A percentile compares a stretch with the other conserved stretches of the same genome.
These are phyloP conservation scores for Annulohypoxylon moriforme DNA, from an alignment of 495 filamentous ascomycete genomes.

Conservation along the genomic window DNA sequence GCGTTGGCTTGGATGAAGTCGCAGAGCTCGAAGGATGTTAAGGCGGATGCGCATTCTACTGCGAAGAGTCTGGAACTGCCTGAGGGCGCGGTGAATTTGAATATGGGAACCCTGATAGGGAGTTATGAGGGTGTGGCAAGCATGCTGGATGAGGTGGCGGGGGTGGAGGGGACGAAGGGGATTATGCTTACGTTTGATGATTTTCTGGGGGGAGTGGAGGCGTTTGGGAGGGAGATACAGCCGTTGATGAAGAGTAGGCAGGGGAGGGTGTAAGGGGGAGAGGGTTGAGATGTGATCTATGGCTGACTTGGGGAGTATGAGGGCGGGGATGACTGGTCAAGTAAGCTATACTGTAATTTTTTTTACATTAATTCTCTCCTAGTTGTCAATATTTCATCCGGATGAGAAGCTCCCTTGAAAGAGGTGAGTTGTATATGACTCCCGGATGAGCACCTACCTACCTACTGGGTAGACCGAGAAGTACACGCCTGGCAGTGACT, in stretches of 20 bases:
- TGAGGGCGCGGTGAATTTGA: conserved; percentile 49
- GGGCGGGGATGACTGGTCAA: background rate
- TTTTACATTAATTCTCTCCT: background rate
- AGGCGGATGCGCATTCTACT: conserved; percentile 47
- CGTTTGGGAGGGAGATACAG: conserved; percentile 49
- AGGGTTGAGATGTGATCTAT: background rate
- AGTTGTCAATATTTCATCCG: background rate
- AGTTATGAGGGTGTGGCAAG: conserved; percentile 46
- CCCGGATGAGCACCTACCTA: background rate
- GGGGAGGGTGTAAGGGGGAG: conserved; percentile 24
- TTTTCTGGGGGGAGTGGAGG: conserved; percentile 46
- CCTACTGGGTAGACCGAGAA: background rate
- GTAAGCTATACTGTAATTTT: background rate
- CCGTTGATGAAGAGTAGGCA: conserved; percentile 45
- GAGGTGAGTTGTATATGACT: background rate
- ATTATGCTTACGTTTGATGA: conserved; percentile 53
- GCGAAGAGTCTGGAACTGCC: conserved; percentile 40
- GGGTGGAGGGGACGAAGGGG: conserved; percentile 48
- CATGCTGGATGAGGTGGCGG: conserved; percentile 49
- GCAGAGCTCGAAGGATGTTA: conserved; percentile 46
- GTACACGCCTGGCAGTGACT: background rate
- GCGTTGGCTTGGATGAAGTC: conserved; percentile 49
- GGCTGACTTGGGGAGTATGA: background rate
- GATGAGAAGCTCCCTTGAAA: background rate
- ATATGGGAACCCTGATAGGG: conserved; percentile 48